phyloP scores from a whole-genome alignment of 2,329 filamentous ascomycete genomes.

The Xylariaceae sp. region DNA sequence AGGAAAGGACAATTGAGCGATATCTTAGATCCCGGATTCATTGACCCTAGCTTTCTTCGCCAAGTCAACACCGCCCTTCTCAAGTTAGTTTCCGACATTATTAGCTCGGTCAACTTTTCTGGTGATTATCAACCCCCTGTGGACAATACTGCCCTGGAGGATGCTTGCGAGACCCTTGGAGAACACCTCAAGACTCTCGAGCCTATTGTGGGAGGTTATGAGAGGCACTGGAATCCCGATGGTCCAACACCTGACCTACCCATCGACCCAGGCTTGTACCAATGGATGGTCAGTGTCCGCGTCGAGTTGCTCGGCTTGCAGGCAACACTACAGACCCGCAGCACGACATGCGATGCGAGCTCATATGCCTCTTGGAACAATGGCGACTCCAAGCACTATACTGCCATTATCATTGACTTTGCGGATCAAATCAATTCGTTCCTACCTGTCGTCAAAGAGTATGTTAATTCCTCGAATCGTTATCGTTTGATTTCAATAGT shows the following conservation, averaged over 20 bases:
- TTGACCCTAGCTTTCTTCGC: constrained; percentile 5
- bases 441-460: constrained; percentile 17
- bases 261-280: constrained; percentile 16
- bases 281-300: constrained; percentile 17
- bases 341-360: background rate
- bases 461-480: background rate
- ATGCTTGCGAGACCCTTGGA: constrained; percentile 3
- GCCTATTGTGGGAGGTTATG: constrained; percentile 17
- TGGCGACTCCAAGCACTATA: constrained; percentile 1
- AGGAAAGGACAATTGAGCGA: background rate
- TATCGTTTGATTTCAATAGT: background rate
- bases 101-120: background rate
- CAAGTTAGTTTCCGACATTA: constrained; percentile 9
- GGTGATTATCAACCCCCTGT: background rate
- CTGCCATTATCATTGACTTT: constrained; percentile 6
- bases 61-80: constrained; percentile 5
- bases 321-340: constrained; percentile 4
- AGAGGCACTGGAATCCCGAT: constrained; percentile 9
- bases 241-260: constrained; percentile 8
- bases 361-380: background rate
- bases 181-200: constrained; percentile 12
- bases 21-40: constrained; percentile 3
- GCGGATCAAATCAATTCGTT: constrained; percentile 15
- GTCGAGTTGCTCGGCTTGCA: constrained; percentile 12
- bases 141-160: too few species aligned